Conservation (phyloP, 2,329 filamentous ascomycete species). For the Sporothrix phasma region DNA sequence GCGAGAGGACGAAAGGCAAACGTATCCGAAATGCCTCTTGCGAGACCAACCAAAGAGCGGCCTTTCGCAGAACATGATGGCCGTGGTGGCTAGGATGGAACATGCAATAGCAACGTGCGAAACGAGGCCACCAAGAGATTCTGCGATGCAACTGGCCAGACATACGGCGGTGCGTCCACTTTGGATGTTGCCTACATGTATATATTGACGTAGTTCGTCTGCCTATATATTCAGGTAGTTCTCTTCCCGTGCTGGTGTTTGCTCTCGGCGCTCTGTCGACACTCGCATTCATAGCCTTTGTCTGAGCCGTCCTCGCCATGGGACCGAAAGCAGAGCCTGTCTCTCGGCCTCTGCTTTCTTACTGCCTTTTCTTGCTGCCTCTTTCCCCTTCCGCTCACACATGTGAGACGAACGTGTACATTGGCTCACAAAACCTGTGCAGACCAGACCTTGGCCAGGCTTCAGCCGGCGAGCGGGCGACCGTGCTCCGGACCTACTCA, state of each 20-base stretch:
- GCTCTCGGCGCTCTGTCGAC: neutral
- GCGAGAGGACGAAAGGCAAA: neutral
- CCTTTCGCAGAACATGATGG: neutral
- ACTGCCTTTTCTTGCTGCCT: neutral
- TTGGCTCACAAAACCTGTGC: neutral
- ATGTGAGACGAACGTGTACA: neutral
- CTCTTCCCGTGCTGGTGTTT: neutral
- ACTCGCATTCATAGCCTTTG: neutral
- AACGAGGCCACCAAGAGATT: neutral
- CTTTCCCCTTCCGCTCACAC: neutral
- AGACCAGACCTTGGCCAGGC: no score
- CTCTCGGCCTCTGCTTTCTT: neutral
- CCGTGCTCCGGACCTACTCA: no score
- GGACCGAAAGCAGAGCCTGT: no score
- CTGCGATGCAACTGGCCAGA: conserved; percentile 2
- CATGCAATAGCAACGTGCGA: no score
- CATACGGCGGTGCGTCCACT: neutral
- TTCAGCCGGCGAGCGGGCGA: neutral
- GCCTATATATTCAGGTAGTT: no score
- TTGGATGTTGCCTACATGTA: conserved; percentile 3
- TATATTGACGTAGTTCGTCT: no score
- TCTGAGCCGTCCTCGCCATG: neutral
- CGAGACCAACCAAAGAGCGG: neutral
- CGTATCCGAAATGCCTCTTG: neutral
- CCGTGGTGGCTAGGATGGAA: neutral